Evolutionary conservation across 345 rosid genomes (phyloP), one percentile per base, ranked within the genome.

Genomic region (Jatropha curcas): DNA sequence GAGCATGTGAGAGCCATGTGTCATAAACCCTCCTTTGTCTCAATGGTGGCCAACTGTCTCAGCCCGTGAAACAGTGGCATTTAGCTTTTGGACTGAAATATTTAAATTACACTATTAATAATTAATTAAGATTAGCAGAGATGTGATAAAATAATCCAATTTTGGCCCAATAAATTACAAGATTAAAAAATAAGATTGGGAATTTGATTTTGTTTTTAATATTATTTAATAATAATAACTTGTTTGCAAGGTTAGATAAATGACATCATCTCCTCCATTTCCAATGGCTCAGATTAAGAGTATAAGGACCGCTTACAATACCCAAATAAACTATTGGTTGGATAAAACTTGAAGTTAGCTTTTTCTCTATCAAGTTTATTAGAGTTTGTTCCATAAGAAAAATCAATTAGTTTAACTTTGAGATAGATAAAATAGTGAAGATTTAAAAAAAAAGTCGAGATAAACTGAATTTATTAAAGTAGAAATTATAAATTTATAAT

Each of bases 21-120:
- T 30, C 19, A 16, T 1, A 11, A 11, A 45, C n/a, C 31, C 71
- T 31, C 4, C n/a, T 62, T 46, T 82, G 75, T 76, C 73, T n/a
- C 56, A 61, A 24, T 46, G 62, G 65, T 12, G 69, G 73, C 83
- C 83, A 80, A 74, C 86, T 74, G 89, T 82, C 86, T 81, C 85
- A 45, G 11, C 71, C 74, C 55, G 51, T 73, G 87, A 82, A 84
- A 82, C 88, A 84, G 28, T 34, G 10, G 63, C 56, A n/a, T 48
- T 27, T 9, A 22, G 7, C 63, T 31, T 25, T n/a, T 1, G 12
- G 25, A 59, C 5, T 59, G 28, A 59, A 28, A 28, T 31, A 13
- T 10, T 59, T 57, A 11, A 57, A 24, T 56, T 24, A 25, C 22
- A 25, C 19, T 20, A 2, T 20, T 5, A 4, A 63, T 48, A 72